These are phyloP conservation scores for Rhododendron griersonianum DNA, from an alignment of 148 eudicot genomes.

Conservation along the genomic window DNA sequence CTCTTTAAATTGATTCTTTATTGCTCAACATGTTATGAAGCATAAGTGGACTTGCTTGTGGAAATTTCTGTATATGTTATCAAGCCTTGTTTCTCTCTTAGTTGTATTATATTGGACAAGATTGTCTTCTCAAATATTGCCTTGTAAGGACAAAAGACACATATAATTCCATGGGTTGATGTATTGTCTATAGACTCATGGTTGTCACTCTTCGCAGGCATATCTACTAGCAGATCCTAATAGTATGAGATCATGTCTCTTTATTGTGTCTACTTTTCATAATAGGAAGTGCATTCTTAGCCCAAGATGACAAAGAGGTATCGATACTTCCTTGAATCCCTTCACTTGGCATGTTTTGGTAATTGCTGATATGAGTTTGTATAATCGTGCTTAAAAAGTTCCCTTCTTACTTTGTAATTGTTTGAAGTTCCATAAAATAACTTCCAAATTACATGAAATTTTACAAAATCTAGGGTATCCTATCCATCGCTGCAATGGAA, in stretches of 20 bases:
- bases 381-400: background rate
- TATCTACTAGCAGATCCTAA: constrained; percentile 28
- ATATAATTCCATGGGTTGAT: background rate
- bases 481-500: too few species aligned
- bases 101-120: background rate
- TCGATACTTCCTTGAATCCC: background rate
- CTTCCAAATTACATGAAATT: too few species aligned
- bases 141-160: background rate
- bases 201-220: constrained; percentile 28
- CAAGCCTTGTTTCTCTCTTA: background rate
- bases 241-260: constrained; percentile 35
- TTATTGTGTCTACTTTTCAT: constrained; percentile 33
- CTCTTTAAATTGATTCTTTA: background rate
- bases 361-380: background rate
- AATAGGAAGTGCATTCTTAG: constrained; percentile 25
- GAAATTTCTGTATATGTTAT: background rate
- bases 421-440: background rate
- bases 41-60: background rate
- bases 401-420: background rate
- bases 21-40: background rate
- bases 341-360: too few species aligned
- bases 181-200: background rate
- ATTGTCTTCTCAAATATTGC: background rate
- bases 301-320: constrained; percentile 43
- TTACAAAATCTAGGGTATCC: too few species aligned